Conservation (phyloP, 176 grass and related monocot species). For the Avena atlantica region DNA sequence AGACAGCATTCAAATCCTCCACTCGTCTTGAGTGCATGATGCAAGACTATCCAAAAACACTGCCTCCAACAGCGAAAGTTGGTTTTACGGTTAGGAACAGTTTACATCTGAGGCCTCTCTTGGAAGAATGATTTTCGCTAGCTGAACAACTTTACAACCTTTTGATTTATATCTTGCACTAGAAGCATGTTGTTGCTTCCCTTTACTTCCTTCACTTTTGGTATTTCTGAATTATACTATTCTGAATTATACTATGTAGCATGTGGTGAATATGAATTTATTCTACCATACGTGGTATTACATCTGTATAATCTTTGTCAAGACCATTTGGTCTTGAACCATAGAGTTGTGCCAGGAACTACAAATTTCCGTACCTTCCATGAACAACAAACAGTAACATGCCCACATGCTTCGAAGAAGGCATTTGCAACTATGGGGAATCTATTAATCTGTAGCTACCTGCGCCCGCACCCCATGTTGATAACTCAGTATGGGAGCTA, state of each 20-base stretch:
- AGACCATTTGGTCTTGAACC: not conserved
- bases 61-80: constrained; percentile 83
- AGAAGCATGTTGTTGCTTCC: not conserved
- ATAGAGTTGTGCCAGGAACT: not conserved
- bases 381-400: not conserved
- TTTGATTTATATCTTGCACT: constrained; percentile 3
- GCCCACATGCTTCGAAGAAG: not conserved
- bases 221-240: not conserved
- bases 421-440: not conserved
- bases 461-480: no score
- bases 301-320: not conserved
- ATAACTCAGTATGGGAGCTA: no score
- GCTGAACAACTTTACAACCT: not conserved
- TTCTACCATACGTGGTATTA: not conserved
- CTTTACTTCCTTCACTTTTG: not conserved
- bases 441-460: no score
- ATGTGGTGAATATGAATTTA: not conserved
- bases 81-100: constrained; percentile 81
- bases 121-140: not conserved
- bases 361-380: not conserved
- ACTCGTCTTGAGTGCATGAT: constrained; percentile 99
- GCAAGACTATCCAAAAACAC: constrained; percentile 98
- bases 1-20: constrained; percentile 89
- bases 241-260: not conserved
- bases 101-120: not conserved